Base-by-base conservation (phyloP, 495 filamentous ascomycete genomes). In the Aspergillus mulundensis region DNA sequence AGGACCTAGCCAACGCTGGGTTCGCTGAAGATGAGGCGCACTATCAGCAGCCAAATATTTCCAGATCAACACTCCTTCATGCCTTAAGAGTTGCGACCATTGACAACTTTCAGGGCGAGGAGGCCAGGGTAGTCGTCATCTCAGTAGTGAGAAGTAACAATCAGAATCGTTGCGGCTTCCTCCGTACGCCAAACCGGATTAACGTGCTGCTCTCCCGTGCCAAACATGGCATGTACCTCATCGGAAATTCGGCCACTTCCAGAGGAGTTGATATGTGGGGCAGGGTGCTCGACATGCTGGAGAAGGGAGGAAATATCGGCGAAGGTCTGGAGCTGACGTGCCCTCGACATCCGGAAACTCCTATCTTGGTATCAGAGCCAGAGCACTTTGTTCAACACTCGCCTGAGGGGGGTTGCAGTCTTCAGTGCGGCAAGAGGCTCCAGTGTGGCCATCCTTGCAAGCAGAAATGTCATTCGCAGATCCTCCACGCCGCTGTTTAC, bases 31-130 rank as follows among this genome's bases (percentile, higher is more conserved):
- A 61, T 2, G 55, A 32, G 0, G 2, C 25, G 3, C 4, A 4
- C 25, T 28, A 28, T 8, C 25, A 24, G 5, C 20, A 41, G n/a
- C 34, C 21, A n/a, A 6, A 12, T 28, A 28, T 28, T 3, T n/a
- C n/a, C n/a, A n/a, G n/a, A n/a, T n/a, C n/a, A n/a, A 28, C 25
- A 8, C 4, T 4, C 25, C 25, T 28, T 28, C n/a, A n/a, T n/a
- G n/a, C n/a, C n/a, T 68, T 95, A 2, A 75, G 86, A 23, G 65
- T 90, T 6, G 87, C 90, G n/a, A 94, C 87, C 0, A 83, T 95
- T n/a, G 90, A 94, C 65, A 92, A 90, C 62, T 92, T 92, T 54
- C 88, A 91, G 61, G 87, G 87, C 7, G 89, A 94, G 64, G 88
- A 94, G 61, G 88, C 88, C 14, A 88, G 89, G 50, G 77, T 93